These are phyloP conservation scores for Epichloe baconii DNA, from an alignment of 2,329 filamentous ascomycete species.

Conservation along the genomic window DNA sequence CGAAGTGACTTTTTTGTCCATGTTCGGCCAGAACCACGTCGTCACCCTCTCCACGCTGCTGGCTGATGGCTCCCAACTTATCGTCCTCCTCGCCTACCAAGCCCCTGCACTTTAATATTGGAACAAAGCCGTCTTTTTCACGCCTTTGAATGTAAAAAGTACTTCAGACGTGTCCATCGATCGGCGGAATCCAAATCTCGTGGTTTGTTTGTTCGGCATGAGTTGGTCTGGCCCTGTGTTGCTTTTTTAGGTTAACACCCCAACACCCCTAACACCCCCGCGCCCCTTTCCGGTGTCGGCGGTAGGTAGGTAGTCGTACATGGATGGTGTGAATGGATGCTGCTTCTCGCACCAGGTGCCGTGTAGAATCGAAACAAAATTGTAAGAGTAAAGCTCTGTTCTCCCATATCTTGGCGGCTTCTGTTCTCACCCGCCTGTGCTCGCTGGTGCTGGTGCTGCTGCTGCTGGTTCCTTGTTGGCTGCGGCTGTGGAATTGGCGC, in stretches of 20 bases:
- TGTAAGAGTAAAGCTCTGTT: slow-evolving; percentile 1
- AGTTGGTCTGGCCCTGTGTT: neutral
- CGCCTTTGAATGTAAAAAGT: neutral
- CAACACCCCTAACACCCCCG: no score
- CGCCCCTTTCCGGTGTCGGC: no score
- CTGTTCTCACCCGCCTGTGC: slow-evolving; percentile 7
- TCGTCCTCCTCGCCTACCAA: neutral
- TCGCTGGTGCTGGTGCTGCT: slow-evolving; percentile 1
- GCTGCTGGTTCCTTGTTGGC: slow-evolving; percentile 1
- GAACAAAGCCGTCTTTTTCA: neutral
- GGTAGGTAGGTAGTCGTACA: neutral
- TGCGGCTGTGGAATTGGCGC: neutral
- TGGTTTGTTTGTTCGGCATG: neutral
- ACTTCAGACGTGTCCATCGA: neutral
- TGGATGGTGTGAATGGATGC: neutral
- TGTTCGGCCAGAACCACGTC: neutral
- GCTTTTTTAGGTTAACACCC: neutral
- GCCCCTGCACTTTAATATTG: neutral
- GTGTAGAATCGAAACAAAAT: slow-evolving; percentile 1
- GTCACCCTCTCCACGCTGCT: neutral
- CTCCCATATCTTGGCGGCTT: neutral
- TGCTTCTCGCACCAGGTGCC: neutral
- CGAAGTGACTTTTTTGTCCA: neutral
- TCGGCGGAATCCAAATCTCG: neutral
- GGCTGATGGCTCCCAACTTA: neutral